Conservation (phyloP, 2,329 filamentous ascomycete species). For the Pezicula neosporulosa region DNA sequence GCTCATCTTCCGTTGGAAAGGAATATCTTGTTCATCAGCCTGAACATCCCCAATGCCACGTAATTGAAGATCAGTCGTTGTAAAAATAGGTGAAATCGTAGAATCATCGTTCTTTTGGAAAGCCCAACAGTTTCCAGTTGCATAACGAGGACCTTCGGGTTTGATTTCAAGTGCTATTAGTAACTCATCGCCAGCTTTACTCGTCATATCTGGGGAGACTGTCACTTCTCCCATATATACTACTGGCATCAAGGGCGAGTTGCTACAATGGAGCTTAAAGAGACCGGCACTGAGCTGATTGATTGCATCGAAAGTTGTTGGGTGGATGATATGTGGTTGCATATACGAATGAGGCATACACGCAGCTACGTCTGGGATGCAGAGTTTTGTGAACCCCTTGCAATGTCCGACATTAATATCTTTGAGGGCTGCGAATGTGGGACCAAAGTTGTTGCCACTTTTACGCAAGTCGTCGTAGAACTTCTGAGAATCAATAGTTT, state of each 20-base stretch:
- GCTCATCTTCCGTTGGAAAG: conserved; percentile 2
- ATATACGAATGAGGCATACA: conserved; percentile 4
- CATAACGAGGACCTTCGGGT: conserved; percentile 3
- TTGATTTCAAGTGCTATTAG: neutral
- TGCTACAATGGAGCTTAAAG: conserved; percentile 30
- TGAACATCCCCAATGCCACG: conserved; percentile 4
- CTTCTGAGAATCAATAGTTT: neutral
- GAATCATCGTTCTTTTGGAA: conserved; percentile 1
- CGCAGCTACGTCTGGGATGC: conserved; percentile 4
- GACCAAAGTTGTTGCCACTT: conserved; percentile 6
- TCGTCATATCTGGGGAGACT: neutral
- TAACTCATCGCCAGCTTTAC: conserved; percentile 5
- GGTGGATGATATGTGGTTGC: conserved; percentile 50
- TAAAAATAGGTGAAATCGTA: neutral
- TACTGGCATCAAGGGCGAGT: conserved; percentile 37
- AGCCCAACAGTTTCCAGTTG: conserved; percentile 4
- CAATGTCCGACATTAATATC: conserved; percentile 2
- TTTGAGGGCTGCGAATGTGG: conserved; percentile 5
- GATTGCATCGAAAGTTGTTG: conserved; percentile 52
- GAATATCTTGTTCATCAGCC: neutral
- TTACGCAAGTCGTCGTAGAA: conserved; percentile 3
- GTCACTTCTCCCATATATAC: conserved; percentile 31
- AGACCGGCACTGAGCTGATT: conserved; percentile 6
- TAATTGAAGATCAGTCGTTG: conserved; percentile 1
- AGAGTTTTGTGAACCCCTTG: conserved; percentile 1